A percentile compares a stretch with the other conserved stretches of the same genome.
Evolutionary conservation across 306 rosid species (phyloP).

Genomic region (Sicyos baderoa): DNA sequence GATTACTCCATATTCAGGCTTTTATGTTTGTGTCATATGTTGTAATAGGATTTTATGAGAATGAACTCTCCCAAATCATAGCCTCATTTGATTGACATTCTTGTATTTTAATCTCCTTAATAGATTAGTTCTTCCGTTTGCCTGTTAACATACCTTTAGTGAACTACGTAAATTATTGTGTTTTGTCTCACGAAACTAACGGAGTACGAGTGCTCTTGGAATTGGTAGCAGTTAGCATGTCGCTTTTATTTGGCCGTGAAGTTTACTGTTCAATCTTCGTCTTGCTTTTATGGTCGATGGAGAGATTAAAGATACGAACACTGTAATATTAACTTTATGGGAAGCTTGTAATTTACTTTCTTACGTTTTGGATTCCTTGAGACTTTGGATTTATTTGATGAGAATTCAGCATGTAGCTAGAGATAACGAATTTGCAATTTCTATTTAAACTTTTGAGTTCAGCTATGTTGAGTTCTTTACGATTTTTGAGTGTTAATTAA

Average conservation of each 20-base stretch:
- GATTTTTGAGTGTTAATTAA: neutral
- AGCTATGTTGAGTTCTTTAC: neutral
- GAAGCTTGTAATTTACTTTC: neutral
- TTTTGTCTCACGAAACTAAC: neutral
- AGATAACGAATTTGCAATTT: neutral
- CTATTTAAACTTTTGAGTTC: neutral
- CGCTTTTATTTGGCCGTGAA: neutral
- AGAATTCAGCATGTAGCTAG: neutral
- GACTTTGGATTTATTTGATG: neutral
- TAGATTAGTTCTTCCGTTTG: too few species aligned
- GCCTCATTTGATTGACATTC: too few species aligned
- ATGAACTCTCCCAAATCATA: too few species aligned
- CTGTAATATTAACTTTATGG: neutral
- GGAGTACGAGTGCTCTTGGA: neutral
- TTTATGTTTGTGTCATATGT: too few species aligned
- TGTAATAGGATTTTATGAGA: too few species aligned
- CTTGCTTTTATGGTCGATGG: too few species aligned
- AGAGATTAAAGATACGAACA: neutral
- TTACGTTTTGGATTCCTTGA: neutral
- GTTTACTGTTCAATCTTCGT: neutral
- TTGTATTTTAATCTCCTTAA: too few species aligned
- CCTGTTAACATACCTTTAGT: too few species aligned
- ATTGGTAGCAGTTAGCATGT: neutral
- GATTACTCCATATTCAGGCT: too few species aligned
- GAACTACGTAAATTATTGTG: too few species aligned